Evolutionary conservation across 805 yeast species (phyloP), one percentile per base, ranked within the genome.

Genomic region (Barnettozyma salicaria): DNA sequence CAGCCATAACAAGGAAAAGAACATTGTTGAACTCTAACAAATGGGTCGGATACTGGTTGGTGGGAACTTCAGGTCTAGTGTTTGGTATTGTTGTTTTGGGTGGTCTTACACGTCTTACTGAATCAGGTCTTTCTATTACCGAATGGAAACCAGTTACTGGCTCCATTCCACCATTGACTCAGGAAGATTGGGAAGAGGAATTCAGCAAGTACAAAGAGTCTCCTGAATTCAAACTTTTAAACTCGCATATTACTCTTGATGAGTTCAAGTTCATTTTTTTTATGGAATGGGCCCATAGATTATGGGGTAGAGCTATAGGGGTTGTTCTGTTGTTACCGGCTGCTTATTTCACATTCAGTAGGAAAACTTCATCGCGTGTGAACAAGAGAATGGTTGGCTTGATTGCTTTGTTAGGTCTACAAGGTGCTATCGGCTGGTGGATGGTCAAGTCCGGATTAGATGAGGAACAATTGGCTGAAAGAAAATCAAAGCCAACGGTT

Each of bases 101-200:
- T 31, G 99, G 99, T 1, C 68, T 92, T 31, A 92, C 98, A 1
- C 74, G 99, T 52, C 69, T 92, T 30, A 92, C 98, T 0, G 99
- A 92, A 56, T 85, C 96, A 0, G 99, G 98, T 0, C 67, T 92
- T 31, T 83, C 95, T 32, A 92, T 92, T 58, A 92, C 97, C 1
- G 98, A 92, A 56, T 92, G 99, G 99, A 86, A 80, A 58, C 99
- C 99, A 1, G 88, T 92, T 19, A 87, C 98, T 0, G 99, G 99
- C 32, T 65, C 94, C 2, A 60, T 92, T 11, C 99, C 99, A 3
- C 98, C 98, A 1, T 55, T 83, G 52, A 75, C 64, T 41, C 78
- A 86, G 50, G 63, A 64, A 34, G 89, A 92, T 43, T 92, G 98
- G 98, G 79, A 76, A 49, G 73, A 52, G 18, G 97, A 90, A 58